Conservation (phyloP, 1,139 yeast species). For the Protomyces arabidopsidicola region DNA sequence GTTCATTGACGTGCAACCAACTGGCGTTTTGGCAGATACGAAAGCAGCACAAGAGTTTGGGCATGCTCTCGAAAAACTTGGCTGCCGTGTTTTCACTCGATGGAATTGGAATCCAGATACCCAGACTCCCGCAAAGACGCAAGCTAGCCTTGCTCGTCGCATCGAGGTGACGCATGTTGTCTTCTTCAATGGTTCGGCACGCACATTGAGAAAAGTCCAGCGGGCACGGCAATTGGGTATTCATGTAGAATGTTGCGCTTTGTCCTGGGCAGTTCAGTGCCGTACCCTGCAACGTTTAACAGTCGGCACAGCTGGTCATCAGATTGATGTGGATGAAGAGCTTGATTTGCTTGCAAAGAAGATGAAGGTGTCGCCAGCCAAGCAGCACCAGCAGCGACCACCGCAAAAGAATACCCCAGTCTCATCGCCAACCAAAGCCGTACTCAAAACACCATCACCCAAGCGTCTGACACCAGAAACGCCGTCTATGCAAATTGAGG, state of each 20-base stretch:
- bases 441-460: not conserved
- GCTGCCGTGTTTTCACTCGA: slow-evolving; percentile 1
- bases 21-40: not conserved
- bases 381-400: not conserved
- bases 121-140: slow-evolving; percentile 5
- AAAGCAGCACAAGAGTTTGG: not conserved
- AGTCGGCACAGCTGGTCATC: slow-evolving; percentile 15
- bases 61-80: not conserved
- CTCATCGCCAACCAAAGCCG: not conserved
- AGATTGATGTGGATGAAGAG: slow-evolving; percentile 18
- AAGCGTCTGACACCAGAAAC: not conserved
- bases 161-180: slow-evolving; percentile 23
- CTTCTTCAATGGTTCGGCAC: slow-evolving; percentile 12
- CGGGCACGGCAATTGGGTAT: slow-evolving; percentile 14
- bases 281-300: slow-evolving; percentile 2
- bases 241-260: slow-evolving; percentile 3
- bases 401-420: not conserved
- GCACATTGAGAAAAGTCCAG: slow-evolving; percentile 17
- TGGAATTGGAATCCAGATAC: slow-evolving; percentile 28
- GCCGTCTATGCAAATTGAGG: not conserved
- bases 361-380: not conserved
- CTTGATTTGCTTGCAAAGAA: not conserved
- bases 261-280: slow-evolving; percentile 22
- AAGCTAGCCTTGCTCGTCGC: not conserved
- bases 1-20: not conserved